phyloP scores from a whole-genome alignment of 2,329 filamentous ascomycete species.

The Penicillium verrucosum region DNA sequence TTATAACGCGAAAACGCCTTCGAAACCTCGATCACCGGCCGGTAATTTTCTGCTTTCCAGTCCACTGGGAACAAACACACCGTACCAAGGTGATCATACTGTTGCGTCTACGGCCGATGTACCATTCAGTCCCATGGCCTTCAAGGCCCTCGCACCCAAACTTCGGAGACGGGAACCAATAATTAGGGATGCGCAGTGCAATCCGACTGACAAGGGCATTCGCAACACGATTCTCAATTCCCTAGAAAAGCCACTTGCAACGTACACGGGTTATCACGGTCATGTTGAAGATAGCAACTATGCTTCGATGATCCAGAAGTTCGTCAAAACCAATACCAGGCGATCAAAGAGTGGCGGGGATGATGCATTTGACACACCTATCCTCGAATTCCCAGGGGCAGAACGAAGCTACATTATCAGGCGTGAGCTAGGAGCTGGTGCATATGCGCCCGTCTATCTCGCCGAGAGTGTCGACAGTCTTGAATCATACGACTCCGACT shows the following conservation, averaged over 20 bases:
- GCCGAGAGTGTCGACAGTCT: slow-evolving; percentile 67
- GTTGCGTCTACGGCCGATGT: slow-evolving; percentile 30
- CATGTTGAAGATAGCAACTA: slow-evolving; percentile 64
- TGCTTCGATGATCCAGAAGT: slow-evolving; percentile 75
- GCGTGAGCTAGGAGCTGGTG: slow-evolving; percentile 84
- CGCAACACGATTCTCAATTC: slow-evolving; percentile 71
- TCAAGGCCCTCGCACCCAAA: slow-evolving; percentile 34
- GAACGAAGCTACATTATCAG: slow-evolving; percentile 71
- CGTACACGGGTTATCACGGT: slow-evolving; percentile 77
- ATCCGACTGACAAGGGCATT: slow-evolving; percentile 77
- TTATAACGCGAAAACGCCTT: slow-evolving; percentile 73
- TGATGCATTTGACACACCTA: slow-evolving; percentile 58
- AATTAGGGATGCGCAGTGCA: slow-evolving; percentile 79
- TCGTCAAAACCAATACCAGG: slow-evolving; percentile 64
- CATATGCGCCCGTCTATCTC: slow-evolving; percentile 93
- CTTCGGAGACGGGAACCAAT: slow-evolving; percentile 55
- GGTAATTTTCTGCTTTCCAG: slow-evolving; percentile 60
- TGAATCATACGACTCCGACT: slow-evolving; percentile 36
- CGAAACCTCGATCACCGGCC: slow-evolving; percentile 48
- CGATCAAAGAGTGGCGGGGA: slow-evolving; percentile 53
- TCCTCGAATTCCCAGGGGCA: slow-evolving; percentile 65
- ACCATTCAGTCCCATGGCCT: slow-evolving; percentile 37
- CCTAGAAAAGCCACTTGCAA: slow-evolving; percentile 67
- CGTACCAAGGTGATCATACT: slow-evolving; percentile 49
- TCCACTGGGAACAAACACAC: slow-evolving; percentile 65